Evolutionary conservation across 148 eudicot genomes (phyloP).

Genomic region (Vaccinium vitisidaea): DNA sequence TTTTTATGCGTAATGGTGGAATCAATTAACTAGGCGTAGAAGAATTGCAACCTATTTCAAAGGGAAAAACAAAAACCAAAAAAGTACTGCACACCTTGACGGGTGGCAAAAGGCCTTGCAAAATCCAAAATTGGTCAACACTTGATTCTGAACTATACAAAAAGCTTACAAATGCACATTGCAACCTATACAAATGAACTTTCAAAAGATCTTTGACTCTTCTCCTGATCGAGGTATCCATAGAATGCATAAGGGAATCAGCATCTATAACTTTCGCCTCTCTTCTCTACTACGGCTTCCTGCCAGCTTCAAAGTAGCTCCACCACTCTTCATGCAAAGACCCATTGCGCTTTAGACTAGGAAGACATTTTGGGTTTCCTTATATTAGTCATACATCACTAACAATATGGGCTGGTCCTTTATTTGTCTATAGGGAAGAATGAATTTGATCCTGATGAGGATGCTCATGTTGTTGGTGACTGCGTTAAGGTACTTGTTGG

Average conservation of each 20-base stretch:
- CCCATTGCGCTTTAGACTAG: not conserved
- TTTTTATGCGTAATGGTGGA: not conserved
- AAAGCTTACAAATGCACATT: not conserved
- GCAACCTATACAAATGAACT: not conserved
- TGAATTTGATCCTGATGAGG: slow-evolving; percentile 88
- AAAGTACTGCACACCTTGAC: not conserved
- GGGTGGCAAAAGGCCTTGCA: not conserved
- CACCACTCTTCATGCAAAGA: not conserved
- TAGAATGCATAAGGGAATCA: not conserved
- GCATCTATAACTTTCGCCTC: not conserved
- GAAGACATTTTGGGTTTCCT: not conserved
- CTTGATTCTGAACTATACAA: not conserved
- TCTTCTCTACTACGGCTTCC: not conserved
- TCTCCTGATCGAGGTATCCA: not conserved
- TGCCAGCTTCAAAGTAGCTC: not conserved
- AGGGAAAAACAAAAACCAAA: not conserved
- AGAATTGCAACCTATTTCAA: not conserved
- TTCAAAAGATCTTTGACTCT: not conserved
- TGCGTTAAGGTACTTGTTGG: slow-evolving; percentile 92
- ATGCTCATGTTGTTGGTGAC: slow-evolving; percentile 98
- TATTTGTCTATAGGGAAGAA: slow-evolving; percentile 62
- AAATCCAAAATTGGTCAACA: not conserved
- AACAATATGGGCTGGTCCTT: slow-evolving; percentile 8
- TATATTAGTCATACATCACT: not conserved
- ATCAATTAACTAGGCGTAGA: not conserved